These are phyloP conservation scores for Hordeum marinum DNA, from an alignment of 176 grass and related monocot species.

Conservation along the genomic window DNA sequence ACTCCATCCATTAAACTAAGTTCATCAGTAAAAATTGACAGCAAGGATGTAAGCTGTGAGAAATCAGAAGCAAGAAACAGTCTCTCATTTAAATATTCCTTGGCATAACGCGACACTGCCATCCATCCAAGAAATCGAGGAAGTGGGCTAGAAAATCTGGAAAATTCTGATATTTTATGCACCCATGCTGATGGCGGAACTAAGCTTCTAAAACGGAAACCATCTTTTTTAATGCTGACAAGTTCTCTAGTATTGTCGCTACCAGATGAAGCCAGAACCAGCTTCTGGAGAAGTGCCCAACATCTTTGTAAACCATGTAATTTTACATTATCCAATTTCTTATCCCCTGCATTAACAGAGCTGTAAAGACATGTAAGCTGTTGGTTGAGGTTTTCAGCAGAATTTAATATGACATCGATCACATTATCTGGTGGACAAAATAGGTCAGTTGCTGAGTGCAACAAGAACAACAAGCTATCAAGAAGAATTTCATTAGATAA, in stretches of 20 bases:
- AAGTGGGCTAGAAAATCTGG: conserved; percentile 55
- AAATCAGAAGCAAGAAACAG: conserved; percentile 92
- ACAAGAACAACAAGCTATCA: conserved; percentile 80
- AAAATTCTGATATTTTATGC: conserved; percentile 68
- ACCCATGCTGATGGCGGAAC: conserved; percentile 85
- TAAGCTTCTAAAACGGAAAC: conserved; percentile 73
- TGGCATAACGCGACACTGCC: conserved; percentile 81
- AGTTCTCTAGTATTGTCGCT: conserved; percentile 53
- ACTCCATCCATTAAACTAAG: conserved; percentile 57
- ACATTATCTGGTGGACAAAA: conserved; percentile 76
- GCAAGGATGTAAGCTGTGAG: conserved; percentile 74
- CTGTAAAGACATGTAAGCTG: conserved; percentile 64
- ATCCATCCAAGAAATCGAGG: conserved; percentile 90
- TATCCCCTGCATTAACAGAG: conserved; percentile 43
- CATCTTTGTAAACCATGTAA: conserved; percentile 64
- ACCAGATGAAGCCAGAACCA: conserved; percentile 79
- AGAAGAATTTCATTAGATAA: conserved; percentile 75
- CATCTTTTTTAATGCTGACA: conserved; percentile 44
- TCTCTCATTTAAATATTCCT: conserved; percentile 65
- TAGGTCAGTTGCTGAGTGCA: conserved; percentile 81
- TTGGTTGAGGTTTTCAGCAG: conserved; percentile 67
- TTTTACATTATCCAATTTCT: conserved; percentile 54
- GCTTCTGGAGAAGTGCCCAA: conserved; percentile 79
- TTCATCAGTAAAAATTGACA: conserved; percentile 88
- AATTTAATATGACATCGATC: conserved; percentile 78